Base-by-base conservation (phyloP, 2,329 filamentous ascomycete species). In the Seiridium cupressi region DNA sequence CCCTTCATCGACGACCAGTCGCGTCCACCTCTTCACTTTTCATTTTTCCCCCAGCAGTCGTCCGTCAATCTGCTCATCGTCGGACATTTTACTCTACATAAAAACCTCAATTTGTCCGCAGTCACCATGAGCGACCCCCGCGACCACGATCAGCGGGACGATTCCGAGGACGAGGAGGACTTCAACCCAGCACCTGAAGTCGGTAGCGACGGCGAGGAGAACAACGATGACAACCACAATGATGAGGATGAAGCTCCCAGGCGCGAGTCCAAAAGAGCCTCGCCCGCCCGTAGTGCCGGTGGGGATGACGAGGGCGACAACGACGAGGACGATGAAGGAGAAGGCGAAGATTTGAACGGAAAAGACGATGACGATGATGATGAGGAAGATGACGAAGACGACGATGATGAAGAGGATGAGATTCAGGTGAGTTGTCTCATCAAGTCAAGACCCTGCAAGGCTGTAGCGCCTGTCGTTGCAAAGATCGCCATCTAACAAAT, bases 181-280 rank as follows among this genome's bases (percentile, higher is more conserved):
- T 97, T 97, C 83, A 96, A 97, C 74, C 93, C 93, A 55, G 86
- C 84, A 54, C 89, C 89, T 26, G 89, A 86, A 62, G 86, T 92
- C 61, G 70, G 86, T 40, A 95, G 91, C 3, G 91, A 94, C 65
- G 88, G 87, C 55, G 90, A 92, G 62, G 83, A 80, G 64, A 76
- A 78, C 53, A 59, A 76, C 44, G 63, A 64, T 48, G 68, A 70
- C 40, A 58, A 72, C 11, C 71, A 71, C 36, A 65, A 65, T 18
- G 69, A 71, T 60, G 66, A 71, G n/a, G 69, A 71, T 61, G 66
- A 71, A 13, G 66, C 61, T 8, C 61, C 64, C 5, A 66, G 64
- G 40, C 63, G 61, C 26, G 54, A 62, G 4, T 54, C 66, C 7
- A 64, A 64, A 55, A 63, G 60, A 38, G 47, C 64, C 1, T 69